Evolutionary conservation across 768 basidiomycete species (phyloP), one percentile per base, ranked within the genome.

Genomic region (Antrodiella citrinella): DNA sequence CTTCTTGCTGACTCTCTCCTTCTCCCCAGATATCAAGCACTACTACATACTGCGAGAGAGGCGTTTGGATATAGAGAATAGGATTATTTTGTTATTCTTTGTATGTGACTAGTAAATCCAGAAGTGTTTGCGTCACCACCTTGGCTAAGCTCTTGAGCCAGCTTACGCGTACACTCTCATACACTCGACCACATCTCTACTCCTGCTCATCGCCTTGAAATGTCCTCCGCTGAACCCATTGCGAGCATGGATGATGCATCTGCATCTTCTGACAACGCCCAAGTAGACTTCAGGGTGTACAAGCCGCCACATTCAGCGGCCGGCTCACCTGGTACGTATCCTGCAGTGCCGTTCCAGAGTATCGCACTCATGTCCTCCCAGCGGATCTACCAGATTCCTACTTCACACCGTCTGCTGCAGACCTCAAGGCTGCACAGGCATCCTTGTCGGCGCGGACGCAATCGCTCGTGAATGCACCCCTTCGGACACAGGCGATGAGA

Each of bases 331-430:
- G 19, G n/a, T 40, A 20, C 22, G 42, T 18, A n/a, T 18, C 30
- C 30, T 35, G 7, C 7, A 35, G n/a, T n/a, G 30, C 7, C 22
- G 18, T 44, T 22, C n/a, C 22, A 22, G 42, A 7, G 7, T 44
- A 22, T 18, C 22, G 18, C 18, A 18, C 47, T 49, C 39, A 66
- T 47, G 46, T 1, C 21, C 18, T 35, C 15, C 15, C 64, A 77
- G 73, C 67, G 47, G 70, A 76, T 15, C 65, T 89, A 11, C 79
- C 88, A 2, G 88, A 91, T 56, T 76, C 79, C 2, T 88, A 84
- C 62, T 90, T 90, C 59, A 76, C 72, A 4, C 86, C 84, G 2
- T 88, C 83, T 10, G 57, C 78, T 13, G 73, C 82, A 4, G 90
- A 92, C 60, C 67, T 92, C 51, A 80, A 76, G 59, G 75, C 74